phyloP scores from a whole-genome alignment of 2,329 filamentous ascomycete species.

The Neonectria neomacrospora region DNA sequence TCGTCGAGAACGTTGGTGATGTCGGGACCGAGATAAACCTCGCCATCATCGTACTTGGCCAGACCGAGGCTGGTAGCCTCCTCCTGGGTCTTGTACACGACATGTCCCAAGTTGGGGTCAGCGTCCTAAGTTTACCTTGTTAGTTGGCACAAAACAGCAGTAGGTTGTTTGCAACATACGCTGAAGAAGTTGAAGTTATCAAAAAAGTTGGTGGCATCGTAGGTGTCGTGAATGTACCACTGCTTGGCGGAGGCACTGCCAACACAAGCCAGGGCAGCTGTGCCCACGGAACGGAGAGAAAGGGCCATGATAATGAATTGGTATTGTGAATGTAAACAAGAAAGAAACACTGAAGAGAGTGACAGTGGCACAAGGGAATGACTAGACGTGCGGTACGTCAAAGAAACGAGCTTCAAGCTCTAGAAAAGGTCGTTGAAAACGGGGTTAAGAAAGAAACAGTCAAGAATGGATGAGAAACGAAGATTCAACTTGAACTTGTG shows the following conservation, averaged over 20 bases:
- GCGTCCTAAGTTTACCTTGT: conserved; percentile 34
- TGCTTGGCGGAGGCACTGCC: conserved; percentile 48
- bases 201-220: conserved; percentile 58
- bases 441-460: conserved; percentile 30
- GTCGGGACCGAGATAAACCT: conserved; percentile 56
- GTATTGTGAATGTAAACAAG: conserved; percentile 30
- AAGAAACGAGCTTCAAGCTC: conserved; percentile 49
- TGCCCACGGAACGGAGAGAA: conserved; percentile 54
- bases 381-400: conserved; percentile 59
- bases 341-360: conserved; percentile 40
- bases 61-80: conserved; percentile 52
- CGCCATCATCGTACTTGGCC: conserved; percentile 45
- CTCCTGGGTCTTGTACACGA: conserved; percentile 59
- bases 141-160: conserved; percentile 25
- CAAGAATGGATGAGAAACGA: conserved; percentile 26
- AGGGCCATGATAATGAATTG: conserved; percentile 51
- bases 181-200: conserved; percentile 58
- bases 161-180: conserved; percentile 40
- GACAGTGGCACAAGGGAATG: conserved; percentile 47
- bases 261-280: conserved; percentile 52
- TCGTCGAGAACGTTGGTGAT: conserved; percentile 39
- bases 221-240: conserved; percentile 55
- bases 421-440: conserved; percentile 39
- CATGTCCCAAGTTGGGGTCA: conserved; percentile 74
- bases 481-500: conserved; percentile 14